phyloP scores from a whole-genome alignment of 2,329 filamentous ascomycete genomes.

The Aspergillus jensenii region DNA sequence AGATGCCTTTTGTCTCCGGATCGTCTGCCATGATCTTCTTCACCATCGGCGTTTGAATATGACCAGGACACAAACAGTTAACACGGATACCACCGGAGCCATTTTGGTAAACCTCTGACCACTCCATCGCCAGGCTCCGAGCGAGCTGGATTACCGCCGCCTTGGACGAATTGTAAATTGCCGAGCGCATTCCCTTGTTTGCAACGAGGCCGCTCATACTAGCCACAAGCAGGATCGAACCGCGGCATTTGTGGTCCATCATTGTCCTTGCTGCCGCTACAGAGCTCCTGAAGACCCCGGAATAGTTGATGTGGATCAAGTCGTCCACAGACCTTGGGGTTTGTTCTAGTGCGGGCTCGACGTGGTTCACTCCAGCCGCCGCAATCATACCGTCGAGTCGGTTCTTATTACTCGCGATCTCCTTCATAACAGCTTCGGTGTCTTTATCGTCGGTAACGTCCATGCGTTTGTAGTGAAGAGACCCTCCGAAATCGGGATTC shows the following conservation, averaged over 20 bases:
- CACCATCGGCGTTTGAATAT: constrained; percentile 71
- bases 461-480: constrained; percentile 46
- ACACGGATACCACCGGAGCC: constrained; percentile 52
- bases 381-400: constrained; percentile 44
- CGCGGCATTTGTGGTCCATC: constrained; percentile 48
- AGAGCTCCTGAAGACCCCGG: constrained; percentile 49
- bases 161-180: constrained; percentile 56
- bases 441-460: constrained; percentile 45
- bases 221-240: constrained; percentile 51
- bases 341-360: constrained; percentile 43
- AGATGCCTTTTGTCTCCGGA: constrained; percentile 56
- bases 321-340: constrained; percentile 41
- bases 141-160: constrained; percentile 54
- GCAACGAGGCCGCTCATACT: constrained; percentile 53
- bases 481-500: constrained; percentile 37
- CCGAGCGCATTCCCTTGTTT: constrained; percentile 47
- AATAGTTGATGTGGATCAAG: constrained; percentile 51
- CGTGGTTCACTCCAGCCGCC: constrained; percentile 44
- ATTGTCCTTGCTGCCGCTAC: constrained; percentile 50
- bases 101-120: constrained; percentile 23
- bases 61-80: constrained; percentile 54
- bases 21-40: constrained; percentile 73
- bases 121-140: constrained; percentile 55
- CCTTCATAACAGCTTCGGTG: constrained; percentile 34
- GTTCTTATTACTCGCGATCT: constrained; percentile 34